These are phyloP conservation scores for Xerocomus spinulosus DNA, from an alignment of 768 basidiomycete genomes.

Conservation along the genomic window DNA sequence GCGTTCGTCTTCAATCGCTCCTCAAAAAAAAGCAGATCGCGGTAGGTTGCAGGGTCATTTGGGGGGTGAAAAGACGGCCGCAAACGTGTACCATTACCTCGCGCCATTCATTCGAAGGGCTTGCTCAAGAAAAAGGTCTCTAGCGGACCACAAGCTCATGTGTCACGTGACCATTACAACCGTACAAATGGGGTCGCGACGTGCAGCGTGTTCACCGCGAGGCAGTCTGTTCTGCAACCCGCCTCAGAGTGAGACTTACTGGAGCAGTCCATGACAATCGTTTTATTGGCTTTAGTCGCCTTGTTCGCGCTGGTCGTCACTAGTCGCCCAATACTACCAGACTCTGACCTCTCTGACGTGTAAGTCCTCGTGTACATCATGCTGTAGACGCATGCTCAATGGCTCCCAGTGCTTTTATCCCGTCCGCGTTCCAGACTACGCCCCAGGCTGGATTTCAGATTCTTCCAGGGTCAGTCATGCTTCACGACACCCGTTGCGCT, in stretches of 20 bases:
- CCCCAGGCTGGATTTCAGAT: conserved; percentile 36
- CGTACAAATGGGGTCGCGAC: conserved; percentile 24
- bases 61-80: conserved; percentile 51
- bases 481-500: conserved; percentile 1
- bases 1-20: conserved; percentile 95
- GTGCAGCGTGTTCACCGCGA: conserved; percentile 18
- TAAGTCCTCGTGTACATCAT: conserved; percentile 20
- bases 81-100: conserved; percentile 19
- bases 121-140: background rate
- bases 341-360: conserved; percentile 24
- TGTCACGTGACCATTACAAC: conserved; percentile 19
- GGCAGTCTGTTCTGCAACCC: conserved; percentile 22
- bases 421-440: conserved; percentile 26
- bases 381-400: conserved; percentile 13
- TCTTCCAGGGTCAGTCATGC: conserved; percentile 34
- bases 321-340: conserved; percentile 35
- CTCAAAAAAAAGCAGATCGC: conserved; percentile 89
- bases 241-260: conserved; percentile 6
- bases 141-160: background rate
- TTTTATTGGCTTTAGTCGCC: conserved; percentile 36
- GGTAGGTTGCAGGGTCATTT: conserved; percentile 74
- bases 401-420: conserved; percentile 5
- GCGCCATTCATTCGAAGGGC: conserved; percentile 21
- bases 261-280: conserved; percentile 31
- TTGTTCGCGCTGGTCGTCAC: conserved; percentile 44